Conservation (phyloP, 768 basidiomycete genomes). For the Cubamyces lactineus region DNA sequence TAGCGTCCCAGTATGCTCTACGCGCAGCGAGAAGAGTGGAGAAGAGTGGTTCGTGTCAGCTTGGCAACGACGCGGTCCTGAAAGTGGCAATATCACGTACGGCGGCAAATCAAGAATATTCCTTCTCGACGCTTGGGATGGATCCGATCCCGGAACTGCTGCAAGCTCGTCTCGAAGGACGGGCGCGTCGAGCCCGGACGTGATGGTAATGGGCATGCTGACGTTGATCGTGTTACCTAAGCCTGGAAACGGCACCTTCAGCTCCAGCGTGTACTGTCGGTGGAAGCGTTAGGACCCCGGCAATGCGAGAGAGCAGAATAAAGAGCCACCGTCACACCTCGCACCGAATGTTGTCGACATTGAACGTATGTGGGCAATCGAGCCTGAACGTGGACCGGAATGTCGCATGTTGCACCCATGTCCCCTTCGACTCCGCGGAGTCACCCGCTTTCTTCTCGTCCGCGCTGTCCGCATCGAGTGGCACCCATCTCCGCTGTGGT, state of each 20-base stretch:
- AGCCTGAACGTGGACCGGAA: constrained; percentile 21
- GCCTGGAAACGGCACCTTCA: constrained; percentile 23
- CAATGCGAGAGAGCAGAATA: too few relatives aligned
- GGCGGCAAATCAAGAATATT: background rate
- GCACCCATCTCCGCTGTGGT: background rate
- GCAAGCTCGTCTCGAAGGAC: background rate
- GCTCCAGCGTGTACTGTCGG: constrained; percentile 10
- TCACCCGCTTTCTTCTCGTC: background rate
- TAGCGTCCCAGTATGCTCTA: constrained; percentile 5
- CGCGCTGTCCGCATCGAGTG: background rate
- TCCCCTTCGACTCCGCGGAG: background rate
- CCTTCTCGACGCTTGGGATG: background rate
- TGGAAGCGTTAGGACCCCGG: too few relatives aligned
- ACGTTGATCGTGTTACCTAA: constrained; percentile 21
- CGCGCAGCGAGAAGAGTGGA: too few relatives aligned
- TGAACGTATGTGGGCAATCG: constrained; percentile 22
- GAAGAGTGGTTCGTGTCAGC: too few relatives aligned
- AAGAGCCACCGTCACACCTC: constrained; percentile 5
- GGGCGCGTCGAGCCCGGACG: constrained; percentile 16
- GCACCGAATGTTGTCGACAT: constrained; percentile 6
- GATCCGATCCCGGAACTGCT: too few relatives aligned
- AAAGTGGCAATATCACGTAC: background rate
- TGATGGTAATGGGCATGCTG: constrained; percentile 8
- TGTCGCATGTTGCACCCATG: constrained; percentile 23
- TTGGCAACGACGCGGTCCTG: too few relatives aligned